A percentile compares a stretch with the other conserved stretches of the same genome.
Evolutionary conservation across 805 yeast genomes (phyloP).

Genomic region (Grigorovia jiainica): DNA sequence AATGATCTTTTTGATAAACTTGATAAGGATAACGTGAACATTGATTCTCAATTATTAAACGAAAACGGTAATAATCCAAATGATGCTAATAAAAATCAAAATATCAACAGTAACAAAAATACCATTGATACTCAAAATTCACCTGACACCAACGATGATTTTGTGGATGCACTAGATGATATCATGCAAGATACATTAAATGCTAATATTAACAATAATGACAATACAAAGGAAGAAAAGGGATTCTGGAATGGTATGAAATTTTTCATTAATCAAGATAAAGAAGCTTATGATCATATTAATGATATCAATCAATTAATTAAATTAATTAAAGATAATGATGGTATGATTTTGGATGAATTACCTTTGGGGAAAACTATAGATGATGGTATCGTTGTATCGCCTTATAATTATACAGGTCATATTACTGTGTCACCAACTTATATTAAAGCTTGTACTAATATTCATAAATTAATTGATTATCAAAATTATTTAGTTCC

Average conservation of each 20-base stretch:
- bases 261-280: conserved; percentile 18
- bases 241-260: conserved; percentile 8
- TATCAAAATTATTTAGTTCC: conserved; percentile 22
- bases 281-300: conserved; percentile 18
- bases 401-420: conserved; percentile 24
- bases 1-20: too few species aligned
- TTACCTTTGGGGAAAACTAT: conserved; percentile 11
- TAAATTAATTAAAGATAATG: conserved; percentile 13
- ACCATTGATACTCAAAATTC: conserved; percentile 9
- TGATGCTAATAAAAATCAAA: background rate
- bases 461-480: conserved; percentile 13
- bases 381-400: conserved; percentile 15
- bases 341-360: conserved; percentile 18
- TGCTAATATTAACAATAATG: background rate
- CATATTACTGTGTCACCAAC: conserved; percentile 26
- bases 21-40: too few species aligned
- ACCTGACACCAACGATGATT: conserved; percentile 5
- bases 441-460: conserved; percentile 22
- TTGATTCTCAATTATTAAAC: too few species aligned
- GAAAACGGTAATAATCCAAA: too few species aligned
- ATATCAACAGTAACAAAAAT: background rate
- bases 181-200: conserved; percentile 1
- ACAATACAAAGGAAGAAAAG: background rate
- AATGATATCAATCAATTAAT: conserved; percentile 16
- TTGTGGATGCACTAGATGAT: conserved; percentile 16